phyloP scores from a whole-genome alignment of 176 grass and related monocot species.

The Bonia amplexicaulis region DNA sequence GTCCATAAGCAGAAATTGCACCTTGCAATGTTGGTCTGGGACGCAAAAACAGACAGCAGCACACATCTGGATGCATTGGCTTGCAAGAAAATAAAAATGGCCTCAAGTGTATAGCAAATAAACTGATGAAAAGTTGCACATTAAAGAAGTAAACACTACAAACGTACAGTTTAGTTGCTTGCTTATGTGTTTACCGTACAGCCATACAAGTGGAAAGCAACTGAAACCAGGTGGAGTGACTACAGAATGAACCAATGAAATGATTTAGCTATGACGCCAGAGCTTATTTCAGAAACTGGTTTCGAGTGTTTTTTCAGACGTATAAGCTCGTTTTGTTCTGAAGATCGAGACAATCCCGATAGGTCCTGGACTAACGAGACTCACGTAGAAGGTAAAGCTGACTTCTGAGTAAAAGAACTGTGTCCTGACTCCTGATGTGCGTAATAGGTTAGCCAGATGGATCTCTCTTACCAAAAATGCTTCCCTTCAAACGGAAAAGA shows the following conservation, averaged over 20 bases:
- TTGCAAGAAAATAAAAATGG: neutral
- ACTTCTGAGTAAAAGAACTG: neutral
- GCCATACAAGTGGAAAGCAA: neutral
- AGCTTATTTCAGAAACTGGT: neutral
- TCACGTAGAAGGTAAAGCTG: neutral
- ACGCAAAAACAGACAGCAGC: neutral
- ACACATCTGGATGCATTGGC: neutral
- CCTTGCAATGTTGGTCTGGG: neutral
- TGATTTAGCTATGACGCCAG: neutral
- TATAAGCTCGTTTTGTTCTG: neutral
- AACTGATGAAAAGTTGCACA: neutral
- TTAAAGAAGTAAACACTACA: neutral
- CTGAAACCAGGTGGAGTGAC: neutral
- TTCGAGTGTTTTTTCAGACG: no score
- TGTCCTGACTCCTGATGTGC: neutral
- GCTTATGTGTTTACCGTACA: neutral
- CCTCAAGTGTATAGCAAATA: neutral
- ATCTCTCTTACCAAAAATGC: neutral
- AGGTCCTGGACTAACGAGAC: neutral
- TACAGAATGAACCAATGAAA: neutral
- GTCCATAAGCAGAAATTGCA: neutral
- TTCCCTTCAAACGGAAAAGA: neutral
- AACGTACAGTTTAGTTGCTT: neutral
- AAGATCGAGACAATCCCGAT: neutral
- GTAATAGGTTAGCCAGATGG: neutral